Evolutionary conservation across 805 yeast species (phyloP), one percentile per base, ranked within the genome.

Genomic region (Zygosaccharomyces siamensis): DNA sequence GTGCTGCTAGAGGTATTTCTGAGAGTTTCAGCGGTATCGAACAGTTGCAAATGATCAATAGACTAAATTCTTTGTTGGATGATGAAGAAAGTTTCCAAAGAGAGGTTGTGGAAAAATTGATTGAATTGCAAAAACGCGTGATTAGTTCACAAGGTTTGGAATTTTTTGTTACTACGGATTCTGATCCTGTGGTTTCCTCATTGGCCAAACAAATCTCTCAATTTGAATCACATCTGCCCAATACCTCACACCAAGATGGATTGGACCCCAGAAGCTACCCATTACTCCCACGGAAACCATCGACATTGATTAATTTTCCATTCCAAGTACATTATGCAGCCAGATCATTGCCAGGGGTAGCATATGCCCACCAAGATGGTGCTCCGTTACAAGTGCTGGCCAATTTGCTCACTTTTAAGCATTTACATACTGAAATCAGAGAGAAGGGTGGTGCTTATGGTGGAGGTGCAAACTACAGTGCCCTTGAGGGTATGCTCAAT

Each of bases 381-480:
- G 95, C 98, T 0, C 74, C 89, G 1, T 74, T 93, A 39, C 96
- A 88, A 66, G 80, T 93, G 0, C 72, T 93, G 41, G 77, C 97
- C 1, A 90, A 85, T 57, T 65, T 93, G 49, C 66, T 89, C 56
- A 84, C 96, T 0, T 90, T 84, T 68, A 87, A 86, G 61, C 80
- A 86, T 56, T 71, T 93, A 43, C 99, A 93, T 66, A 79, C 88
- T 10, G 96, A 89, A 54, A 81, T 93, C 33, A 79, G 99, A 56
- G 99, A 93, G 63, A 81, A 92, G 60, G 96, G 96, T 49, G 99
- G 99, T 50, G 99, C 99, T 0, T 93, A 93, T 63, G 99, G 99
- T 6, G 98, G 96, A 5, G 99, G 99, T 3, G 86, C 95, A 4
- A 70, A 78, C 6, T 93, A 83, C 64, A 86, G 84, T 63, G 89